Base-by-base conservation (phyloP, 257 asterid species). In the Buddleja alternifolia region DNA sequence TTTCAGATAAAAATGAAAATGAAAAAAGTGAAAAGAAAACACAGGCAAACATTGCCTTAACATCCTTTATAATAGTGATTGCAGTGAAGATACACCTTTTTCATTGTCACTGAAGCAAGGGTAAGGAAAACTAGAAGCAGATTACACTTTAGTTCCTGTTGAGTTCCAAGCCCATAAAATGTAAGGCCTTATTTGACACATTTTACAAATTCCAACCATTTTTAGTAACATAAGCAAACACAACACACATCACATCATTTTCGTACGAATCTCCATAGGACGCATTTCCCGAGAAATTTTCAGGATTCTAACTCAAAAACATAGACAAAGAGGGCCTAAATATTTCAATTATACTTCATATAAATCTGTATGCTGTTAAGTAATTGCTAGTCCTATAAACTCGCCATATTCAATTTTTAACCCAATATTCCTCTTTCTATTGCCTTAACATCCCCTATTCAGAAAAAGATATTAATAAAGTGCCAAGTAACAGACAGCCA, bases 31-130 rank as follows among this genome's bases (percentile, higher is more conserved):
- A n/a, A n/a, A n/a, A n/a, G n/a, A n/a, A n/a, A n/a, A n/a, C n/a
- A n/a, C n/a, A n/a, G n/a, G n/a, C n/a, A n/a, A n/a, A n/a, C n/a
- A n/a, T n/a, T n/a, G n/a, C n/a, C n/a, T n/a, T 59, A 32, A 32
- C 3, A 32, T 59, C 74, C 15, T 50, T 60, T 10, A 0, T 61
- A 7, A 11, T 32, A 69, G 48, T n/a, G 57, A 72, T 36, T 8
- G 23, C 11, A 14, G 37, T 42, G 66, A 63, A 42, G 64, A 44
- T 32, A 34, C 14, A 41, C 42, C 25, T 55, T 60, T 8, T 41
- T 55, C 15, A 53, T 11, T 37, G 44, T 16, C 46, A 40, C 48
- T 53, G 51, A 11, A 55, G 66, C 54, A 11, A 52, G 45, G 46
- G 17, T 12, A 68, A 29, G 37, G 45, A 25, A 54, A 44, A n/a